Evolutionary conservation across 169 alveolate genomes (phyloP), one percentile per base, ranked within the genome.

Genomic region (Besnoitia besnoiti): DNA sequence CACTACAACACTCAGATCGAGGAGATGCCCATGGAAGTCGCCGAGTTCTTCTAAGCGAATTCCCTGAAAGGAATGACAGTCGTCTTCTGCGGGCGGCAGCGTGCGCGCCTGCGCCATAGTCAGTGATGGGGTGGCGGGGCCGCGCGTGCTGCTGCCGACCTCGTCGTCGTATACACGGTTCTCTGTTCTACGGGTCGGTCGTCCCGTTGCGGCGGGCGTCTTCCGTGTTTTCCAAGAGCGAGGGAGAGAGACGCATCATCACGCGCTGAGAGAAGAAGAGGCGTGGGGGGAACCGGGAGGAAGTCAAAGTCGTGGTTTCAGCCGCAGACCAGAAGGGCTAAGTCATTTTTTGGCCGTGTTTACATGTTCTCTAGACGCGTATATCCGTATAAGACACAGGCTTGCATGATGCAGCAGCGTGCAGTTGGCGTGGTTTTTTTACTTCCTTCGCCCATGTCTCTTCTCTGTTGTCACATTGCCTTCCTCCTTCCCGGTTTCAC

Each of bases 1-100:
- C 98, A 98, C 97, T 99, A 98, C 98, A 98, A 97, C 98, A 99
- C 99, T 82, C 99, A 99, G 96, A 98, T 99, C 90, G 99, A 98
- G 79, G 99, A 99, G 94, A 98, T 99, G 99, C 99, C 99, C 40
- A 39, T 77, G 50, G 87, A 77, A 30, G 87, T 73, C 27, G 84
- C 84, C 46, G 84, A 73, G 27, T 73, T 73, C 84, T 73, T 73
- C 84, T 73, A 73, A 33, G 33, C 27, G 73, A n/a, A n/a, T n/a
- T n/a, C n/a, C n/a, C n/a, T n/a, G n/a, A n/a, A n/a, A n/a, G n/a
- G n/a, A n/a, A n/a, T n/a, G n/a, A n/a, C 73, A 55, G 73, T 55
- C 35, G 73, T 55, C n/a, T n/a, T n/a, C n/a, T n/a, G n/a, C n/a
- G n/a, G n/a, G n/a, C n/a, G n/a, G n/a, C n/a, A n/a, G n/a, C n/a